These are phyloP conservation scores for Solanum clarkiae DNA, from an alignment of 257 asterid species.

Conservation along the genomic window DNA sequence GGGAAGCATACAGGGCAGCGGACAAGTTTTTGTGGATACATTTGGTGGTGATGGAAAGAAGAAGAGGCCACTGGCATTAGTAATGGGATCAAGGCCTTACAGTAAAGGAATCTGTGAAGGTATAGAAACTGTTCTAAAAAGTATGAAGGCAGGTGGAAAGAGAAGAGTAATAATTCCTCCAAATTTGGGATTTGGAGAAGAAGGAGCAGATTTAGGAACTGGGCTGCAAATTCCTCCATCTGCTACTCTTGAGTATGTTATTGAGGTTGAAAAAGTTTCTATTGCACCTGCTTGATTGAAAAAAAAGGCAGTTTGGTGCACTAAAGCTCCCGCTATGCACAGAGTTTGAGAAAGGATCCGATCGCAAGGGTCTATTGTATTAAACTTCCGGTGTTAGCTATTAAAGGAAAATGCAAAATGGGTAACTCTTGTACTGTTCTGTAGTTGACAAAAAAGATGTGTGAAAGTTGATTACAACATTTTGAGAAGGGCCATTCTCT, in stretches of 20 bases:
- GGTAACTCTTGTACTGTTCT: not conserved
- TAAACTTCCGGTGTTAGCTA: not conserved
- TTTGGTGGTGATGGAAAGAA: slow-evolving; percentile 15
- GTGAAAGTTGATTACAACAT: not conserved
- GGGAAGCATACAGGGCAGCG: slow-evolving; percentile 49
- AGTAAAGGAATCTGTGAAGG: slow-evolving; percentile 84
- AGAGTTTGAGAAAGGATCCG: no score
- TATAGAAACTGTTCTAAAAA: slow-evolving; percentile 37
- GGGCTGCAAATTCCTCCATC: slow-evolving; percentile 59
- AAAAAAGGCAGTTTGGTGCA: not conserved
- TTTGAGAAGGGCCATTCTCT: not conserved
- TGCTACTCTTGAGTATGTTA: slow-evolving; percentile 63
- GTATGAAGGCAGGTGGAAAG: slow-evolving; percentile 75
- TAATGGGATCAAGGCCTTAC: slow-evolving; percentile 78
- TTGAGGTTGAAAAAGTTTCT: slow-evolving; percentile 70
- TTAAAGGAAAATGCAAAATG: not conserved
- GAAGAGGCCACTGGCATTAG: slow-evolving; percentile 57
- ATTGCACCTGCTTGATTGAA: slow-evolving; percentile 57
- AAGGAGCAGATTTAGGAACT: slow-evolving; percentile 77
- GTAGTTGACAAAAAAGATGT: not conserved
- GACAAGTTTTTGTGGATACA: slow-evolving; percentile 58
- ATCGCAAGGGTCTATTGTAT: no score
- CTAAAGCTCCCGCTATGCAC: no score
- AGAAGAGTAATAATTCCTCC: slow-evolving; percentile 66
- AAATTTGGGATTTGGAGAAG: slow-evolving; percentile 60